Percentiles rank a stretch among this genome's conserved stretches.
phyloP scores from a whole-genome alignment of 306 rosid genomes.

The Cucurbita ficifolia region DNA sequence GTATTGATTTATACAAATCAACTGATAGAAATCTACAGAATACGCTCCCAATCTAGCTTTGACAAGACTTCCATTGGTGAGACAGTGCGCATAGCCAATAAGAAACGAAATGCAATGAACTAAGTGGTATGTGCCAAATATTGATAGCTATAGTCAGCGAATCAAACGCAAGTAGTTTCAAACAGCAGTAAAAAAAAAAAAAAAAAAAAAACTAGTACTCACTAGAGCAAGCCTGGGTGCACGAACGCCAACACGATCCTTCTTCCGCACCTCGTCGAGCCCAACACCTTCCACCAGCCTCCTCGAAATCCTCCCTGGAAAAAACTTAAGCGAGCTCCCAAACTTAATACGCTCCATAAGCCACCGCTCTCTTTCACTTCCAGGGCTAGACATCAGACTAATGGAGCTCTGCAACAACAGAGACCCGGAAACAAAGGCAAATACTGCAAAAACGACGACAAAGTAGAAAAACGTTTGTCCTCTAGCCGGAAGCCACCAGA shows the following conservation, averaged over 20 bases:
- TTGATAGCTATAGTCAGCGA: background rate
- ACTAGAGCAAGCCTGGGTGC: slow-evolving; percentile 78
- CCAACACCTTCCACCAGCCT: slow-evolving; percentile 39
- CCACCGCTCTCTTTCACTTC: slow-evolving; percentile 25
- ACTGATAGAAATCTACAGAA: background rate
- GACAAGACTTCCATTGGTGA: background rate
- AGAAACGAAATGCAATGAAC: background rate
- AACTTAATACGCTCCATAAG: slow-evolving; percentile 36
- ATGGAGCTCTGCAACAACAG: slow-evolving; percentile 83
- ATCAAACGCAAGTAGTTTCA: background rate
- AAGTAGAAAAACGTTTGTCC: slow-evolving; percentile 46
- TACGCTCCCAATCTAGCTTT: background rate
- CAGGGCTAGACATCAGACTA: slow-evolving; percentile 40
- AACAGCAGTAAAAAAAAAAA: slow-evolving; percentile 3
- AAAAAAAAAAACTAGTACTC: slow-evolving; percentile 25
- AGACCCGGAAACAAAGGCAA: slow-evolving; percentile 54
- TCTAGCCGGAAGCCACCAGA: slow-evolving; percentile 36
- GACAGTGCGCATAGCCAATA: background rate
- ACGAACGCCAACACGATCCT: slow-evolving; percentile 47
- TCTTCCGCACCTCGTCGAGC: slow-evolving; percentile 49
- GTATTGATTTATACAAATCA: background rate
- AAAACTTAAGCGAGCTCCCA: slow-evolving; percentile 58
- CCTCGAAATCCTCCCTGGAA: slow-evolving; percentile 39
- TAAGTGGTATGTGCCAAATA: background rate
- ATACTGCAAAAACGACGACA: slow-evolving; percentile 37